Evolutionary conservation across 139 green algal genomes (phyloP).

Genomic region (Mesotaenium endlicherianum): DNA sequence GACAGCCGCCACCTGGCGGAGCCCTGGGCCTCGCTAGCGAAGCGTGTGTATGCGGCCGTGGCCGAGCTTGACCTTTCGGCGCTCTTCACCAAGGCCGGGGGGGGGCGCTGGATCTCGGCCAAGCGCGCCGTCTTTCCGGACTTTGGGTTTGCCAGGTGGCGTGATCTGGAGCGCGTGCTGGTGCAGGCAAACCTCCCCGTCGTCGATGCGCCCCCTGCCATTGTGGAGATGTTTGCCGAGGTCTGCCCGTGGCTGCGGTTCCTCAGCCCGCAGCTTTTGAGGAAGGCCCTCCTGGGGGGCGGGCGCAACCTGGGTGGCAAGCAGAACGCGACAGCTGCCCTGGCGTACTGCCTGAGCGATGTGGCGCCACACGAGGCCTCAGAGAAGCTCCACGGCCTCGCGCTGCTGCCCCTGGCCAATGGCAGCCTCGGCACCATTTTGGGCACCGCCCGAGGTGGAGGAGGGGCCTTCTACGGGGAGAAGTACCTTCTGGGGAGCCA

Average conservation of each 20-base stretch:
- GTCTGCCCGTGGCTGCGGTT: conserved; percentile 27
- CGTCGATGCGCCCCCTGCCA: not conserved
- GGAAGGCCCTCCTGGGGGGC: conserved; percentile 5
- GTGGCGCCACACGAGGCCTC: conserved; percentile 28
- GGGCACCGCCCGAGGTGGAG: not conserved
- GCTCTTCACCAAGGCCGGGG: conserved; percentile 27
- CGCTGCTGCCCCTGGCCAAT: conserved; percentile 61
- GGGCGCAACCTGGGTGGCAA: not conserved
- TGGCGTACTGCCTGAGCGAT: conserved; percentile 68
- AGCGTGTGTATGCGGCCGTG: conserved; percentile 23
- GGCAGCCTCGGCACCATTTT: conserved; percentile 46
- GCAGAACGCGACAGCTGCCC: conserved; percentile 32
- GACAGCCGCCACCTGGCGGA: not conserved
- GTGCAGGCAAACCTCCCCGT: conserved; percentile 42
- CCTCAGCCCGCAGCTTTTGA: conserved; percentile 27
- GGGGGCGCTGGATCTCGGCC: conserved; percentile 43
- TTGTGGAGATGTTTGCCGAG: conserved; percentile 21
- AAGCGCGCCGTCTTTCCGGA: conserved; percentile 48
- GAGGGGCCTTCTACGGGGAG: not conserved
- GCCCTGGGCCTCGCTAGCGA: conserved; percentile 48
- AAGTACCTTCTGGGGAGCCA: not conserved
- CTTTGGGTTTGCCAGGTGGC: not conserved
- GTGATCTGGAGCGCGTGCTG: conserved; percentile 47
- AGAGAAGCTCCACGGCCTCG: conserved; percentile 58
- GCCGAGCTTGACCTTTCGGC: conserved; percentile 11